Conservation (phyloP, 768 basidiomycete species). For the Polyporus arcularius region DNA sequence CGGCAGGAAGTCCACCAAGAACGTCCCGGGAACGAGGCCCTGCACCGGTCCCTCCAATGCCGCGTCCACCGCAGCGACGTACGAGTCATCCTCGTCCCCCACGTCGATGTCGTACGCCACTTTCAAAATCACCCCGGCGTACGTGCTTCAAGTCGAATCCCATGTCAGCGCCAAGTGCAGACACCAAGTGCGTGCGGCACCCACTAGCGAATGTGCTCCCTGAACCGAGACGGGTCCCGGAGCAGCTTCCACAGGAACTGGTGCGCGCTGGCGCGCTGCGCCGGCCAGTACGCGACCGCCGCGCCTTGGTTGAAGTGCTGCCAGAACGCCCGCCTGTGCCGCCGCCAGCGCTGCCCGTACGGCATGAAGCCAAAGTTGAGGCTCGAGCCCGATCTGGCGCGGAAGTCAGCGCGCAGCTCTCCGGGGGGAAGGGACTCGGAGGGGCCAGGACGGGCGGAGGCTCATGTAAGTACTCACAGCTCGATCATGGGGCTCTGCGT, state of each 20-base stretch:
- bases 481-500: conserved; percentile 17
- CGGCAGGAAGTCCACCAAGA: conserved; percentile 32
- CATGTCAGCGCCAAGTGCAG: neutral
- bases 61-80: conserved; percentile 23
- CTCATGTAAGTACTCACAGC: conserved; percentile 12
- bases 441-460: too few relatives aligned
- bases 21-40: conserved; percentile 20
- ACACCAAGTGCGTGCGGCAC: neutral
- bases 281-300: neutral
- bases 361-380: neutral
- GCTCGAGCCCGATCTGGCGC: neutral
- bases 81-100: conserved; percentile 27
- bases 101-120: conserved; percentile 31
- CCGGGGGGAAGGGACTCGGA: too few relatives aligned
- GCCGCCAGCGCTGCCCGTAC: conserved; percentile 6
- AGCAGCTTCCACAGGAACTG: neutral
- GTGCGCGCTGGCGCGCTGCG: neutral
- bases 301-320: neutral
- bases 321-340: conserved; percentile 3
- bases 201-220: conserved; percentile 5
- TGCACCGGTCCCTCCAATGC: conserved; percentile 29
- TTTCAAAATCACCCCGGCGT: conserved; percentile 15
- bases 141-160: neutral
- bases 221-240: neutral
- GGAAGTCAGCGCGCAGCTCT: too few relatives aligned